Conservation (phyloP, 1,139 yeast genomes). For the Candida tropicalis region DNA sequence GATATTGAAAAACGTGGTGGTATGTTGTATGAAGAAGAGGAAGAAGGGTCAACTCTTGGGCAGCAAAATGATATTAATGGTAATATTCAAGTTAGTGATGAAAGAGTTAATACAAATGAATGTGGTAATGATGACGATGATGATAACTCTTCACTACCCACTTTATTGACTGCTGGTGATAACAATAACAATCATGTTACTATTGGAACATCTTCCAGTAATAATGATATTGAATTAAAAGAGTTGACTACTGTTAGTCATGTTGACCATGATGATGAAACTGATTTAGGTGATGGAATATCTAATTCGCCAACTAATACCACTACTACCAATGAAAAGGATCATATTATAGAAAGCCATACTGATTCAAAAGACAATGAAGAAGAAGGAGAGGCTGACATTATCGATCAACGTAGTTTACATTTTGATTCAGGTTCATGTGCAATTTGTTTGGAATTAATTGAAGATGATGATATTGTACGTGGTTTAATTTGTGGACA, state of each 20-base stretch:
- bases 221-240: background rate
- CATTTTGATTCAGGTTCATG: slow-evolving; percentile 75
- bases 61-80: background rate
- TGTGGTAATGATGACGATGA: slow-evolving; percentile 4
- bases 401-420: slow-evolving; percentile 26
- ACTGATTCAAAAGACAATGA: slow-evolving; percentile 3
- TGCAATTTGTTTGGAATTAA: slow-evolving; percentile 74
- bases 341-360: background rate
- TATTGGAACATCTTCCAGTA: background rate
- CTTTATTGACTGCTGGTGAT: background rate
- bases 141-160: slow-evolving; percentile 2
- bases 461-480: slow-evolving; percentile 64
- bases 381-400: slow-evolving; percentile 9
- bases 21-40: slow-evolving; percentile 36
- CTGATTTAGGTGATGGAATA: background rate
- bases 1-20: slow-evolving; percentile 39
- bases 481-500: slow-evolving; percentile 83
- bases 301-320: background rate
- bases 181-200: background rate
- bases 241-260: background rate
- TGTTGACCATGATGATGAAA: background rate
- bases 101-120: background rate
- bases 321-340: background rate
- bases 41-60: slow-evolving; percentile 2
- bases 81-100: background rate